Evolutionary conservation across 1,284 basidiomycete genomes (phyloP), one percentile per base, ranked within the genome.

Genomic region (Ceratobasidium theobromae): DNA sequence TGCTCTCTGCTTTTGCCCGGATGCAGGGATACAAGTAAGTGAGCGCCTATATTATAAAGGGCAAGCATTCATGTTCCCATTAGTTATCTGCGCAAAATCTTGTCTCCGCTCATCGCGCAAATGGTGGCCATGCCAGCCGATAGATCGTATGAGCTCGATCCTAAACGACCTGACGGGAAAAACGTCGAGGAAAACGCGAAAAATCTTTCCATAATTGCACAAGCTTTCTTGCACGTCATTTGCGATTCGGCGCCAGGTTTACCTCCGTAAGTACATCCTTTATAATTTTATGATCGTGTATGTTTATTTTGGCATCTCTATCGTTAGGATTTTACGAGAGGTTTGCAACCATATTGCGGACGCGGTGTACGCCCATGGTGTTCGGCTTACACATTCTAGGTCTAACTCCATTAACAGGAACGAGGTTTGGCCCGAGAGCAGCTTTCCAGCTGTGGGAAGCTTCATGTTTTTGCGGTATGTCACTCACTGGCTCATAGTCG

Each of bases 391-490:
- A 55, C 38, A 38, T 57, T 41, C 67, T 57, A 6, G 41, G 27
- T 66, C 45, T 64, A 53, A n/a, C 14, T 40, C 14, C 21, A 30
- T 48, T 12, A 33, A n/a, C 38, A 87, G 86, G 3, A 77, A 79
- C 66, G 82, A 84, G 60, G 80, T 86, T 2, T 95, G 90, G 86
- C 91, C 91, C 0, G 88, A 93, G 65, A 84, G 90, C 2, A 90
- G 91, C 73, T 92, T 90, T 73, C 86, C 91, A 16, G 91, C 92
- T 0, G 84, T 95, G 23, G 94, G 93, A 23, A 91, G 93, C 4
- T 96, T 96, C 79, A 89, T 96, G 70, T 95, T 96, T 75, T 79
- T 96, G 32, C 84, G 94, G 84, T 88, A 71, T 41, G 80, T 72
- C 64, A 14, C 66, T 89, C 88, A 54, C 90, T 30, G 33, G 38